Conservation (phyloP, 2,329 filamentous ascomycete species). For the Alternaria arborescens region DNA sequence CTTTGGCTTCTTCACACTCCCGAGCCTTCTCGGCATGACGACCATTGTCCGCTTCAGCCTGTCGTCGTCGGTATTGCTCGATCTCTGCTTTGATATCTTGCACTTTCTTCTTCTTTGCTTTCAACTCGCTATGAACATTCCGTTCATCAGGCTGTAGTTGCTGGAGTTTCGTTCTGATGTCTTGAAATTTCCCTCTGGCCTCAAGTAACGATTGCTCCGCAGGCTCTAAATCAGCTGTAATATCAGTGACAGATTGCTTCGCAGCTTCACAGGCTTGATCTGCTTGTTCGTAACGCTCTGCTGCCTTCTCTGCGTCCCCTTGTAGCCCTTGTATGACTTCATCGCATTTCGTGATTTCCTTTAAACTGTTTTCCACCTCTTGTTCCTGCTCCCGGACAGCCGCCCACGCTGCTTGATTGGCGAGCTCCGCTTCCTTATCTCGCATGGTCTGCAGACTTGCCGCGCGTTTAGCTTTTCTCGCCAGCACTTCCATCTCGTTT, state of each 20-base stretch:
- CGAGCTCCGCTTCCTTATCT: constrained; percentile 65
- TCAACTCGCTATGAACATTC: constrained; percentile 68
- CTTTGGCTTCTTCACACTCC: constrained; percentile 67
- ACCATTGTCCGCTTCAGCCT: constrained; percentile 72
- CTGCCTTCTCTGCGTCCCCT: constrained; percentile 55
- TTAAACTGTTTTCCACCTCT: constrained; percentile 38
- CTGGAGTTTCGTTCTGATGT: constrained; percentile 62
- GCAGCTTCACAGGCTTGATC: constrained; percentile 52
- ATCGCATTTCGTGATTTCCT: constrained; percentile 46
- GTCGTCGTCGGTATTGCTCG: constrained; percentile 64
- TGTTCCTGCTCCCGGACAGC: constrained; percentile 82
- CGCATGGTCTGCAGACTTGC: constrained; percentile 73
- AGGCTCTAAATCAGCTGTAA: constrained; percentile 51
- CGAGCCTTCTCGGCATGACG: constrained; percentile 68
- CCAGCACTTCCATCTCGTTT: constrained; percentile 67
- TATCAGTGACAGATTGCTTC: constrained; percentile 42
- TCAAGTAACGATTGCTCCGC: constrained; percentile 58
- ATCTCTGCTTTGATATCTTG: constrained; percentile 57
- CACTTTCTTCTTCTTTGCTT: constrained; percentile 58
- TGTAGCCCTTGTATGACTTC: constrained; percentile 61
- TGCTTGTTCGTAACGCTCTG: constrained; percentile 55
- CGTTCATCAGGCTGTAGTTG: constrained; percentile 68
- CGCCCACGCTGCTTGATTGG: constrained; percentile 81
- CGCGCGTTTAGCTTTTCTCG: constrained; percentile 70
- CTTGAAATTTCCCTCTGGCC: constrained; percentile 63